A percentile compares a stretch with the other conserved stretches of the same genome.
These are phyloP conservation scores for Vanrija sp. DNA, from an alignment of 1,284 basidiomycete genomes.

Conservation along the genomic window DNA sequence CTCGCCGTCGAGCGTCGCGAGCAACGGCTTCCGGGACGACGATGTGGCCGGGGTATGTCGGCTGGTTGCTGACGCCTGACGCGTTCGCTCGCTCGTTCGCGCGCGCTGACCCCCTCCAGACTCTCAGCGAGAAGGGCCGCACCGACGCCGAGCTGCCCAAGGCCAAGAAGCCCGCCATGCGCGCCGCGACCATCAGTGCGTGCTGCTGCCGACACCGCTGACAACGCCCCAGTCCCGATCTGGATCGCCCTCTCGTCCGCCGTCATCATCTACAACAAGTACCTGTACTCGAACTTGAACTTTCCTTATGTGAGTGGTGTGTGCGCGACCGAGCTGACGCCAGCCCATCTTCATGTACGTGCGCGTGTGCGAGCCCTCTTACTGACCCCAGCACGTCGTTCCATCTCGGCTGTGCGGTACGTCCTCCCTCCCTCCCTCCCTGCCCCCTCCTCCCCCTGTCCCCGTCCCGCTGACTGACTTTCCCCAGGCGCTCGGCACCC, in stretches of 20 bases:
- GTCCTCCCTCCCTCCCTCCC: too few species aligned
- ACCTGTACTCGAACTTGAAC: slow-evolving; percentile 72
- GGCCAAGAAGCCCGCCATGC: slow-evolving; percentile 3
- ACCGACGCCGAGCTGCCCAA: neutral
- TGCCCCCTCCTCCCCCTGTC: too few species aligned
- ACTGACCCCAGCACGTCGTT: slow-evolving; percentile 67
- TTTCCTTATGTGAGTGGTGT: slow-evolving; percentile 59
- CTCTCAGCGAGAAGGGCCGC: neutral
- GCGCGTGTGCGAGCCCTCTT: slow-evolving; percentile 60
- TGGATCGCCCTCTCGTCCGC: slow-evolving; percentile 78
- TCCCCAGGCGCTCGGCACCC: slow-evolving; percentile 75
- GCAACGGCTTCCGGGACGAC: too few species aligned
- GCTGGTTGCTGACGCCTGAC: too few species aligned
- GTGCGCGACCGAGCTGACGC: slow-evolving; percentile 10
- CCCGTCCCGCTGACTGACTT: slow-evolving; percentile 6
- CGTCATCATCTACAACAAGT: slow-evolving; percentile 97
- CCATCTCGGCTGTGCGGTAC: slow-evolving; percentile 43
- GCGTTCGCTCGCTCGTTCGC: too few species aligned
- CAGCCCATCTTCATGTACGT: slow-evolving; percentile 47
- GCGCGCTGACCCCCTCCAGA: too few species aligned
- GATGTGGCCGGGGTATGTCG: too few species aligned
- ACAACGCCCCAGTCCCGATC: slow-evolving; percentile 36
- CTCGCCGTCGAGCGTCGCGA: too few species aligned
- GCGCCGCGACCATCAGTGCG: slow-evolving; percentile 18
- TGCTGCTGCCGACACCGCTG: neutral